Evolutionary conservation across 1,284 basidiomycete genomes (phyloP), one percentile per base, ranked within the genome.

Genomic region (Laetiporus sulphureus): DNA sequence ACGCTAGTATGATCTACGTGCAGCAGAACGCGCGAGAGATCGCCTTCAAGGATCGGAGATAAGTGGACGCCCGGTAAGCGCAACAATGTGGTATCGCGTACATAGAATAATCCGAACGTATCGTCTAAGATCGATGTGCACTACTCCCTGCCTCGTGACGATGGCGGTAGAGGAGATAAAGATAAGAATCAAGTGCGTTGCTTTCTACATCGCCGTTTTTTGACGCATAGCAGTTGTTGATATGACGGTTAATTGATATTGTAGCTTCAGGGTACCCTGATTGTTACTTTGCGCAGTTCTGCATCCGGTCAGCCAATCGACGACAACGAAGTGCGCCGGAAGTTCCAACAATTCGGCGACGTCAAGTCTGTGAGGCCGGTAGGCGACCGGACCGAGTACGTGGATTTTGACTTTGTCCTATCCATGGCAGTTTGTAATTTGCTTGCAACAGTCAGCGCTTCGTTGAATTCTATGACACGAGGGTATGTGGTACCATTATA

Each of bases 101-200:
- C 6, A 18, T 35, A 10, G 10, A 10, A 22, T 10, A 18, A 15
- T 16, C 10, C 31, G n/a, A n/a, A 32, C 18, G 31, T 32, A 6
- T 16, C 15, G 6, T 7, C 22, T 24, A 55, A 95, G 87, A 95
- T 98, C 61, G 95, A 99, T 68, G 94, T 99, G 0, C 95, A 99
- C 63, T 99, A 93, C 66, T 94, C 91, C 21, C 68, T 99, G 29
- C 95, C 95, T 3, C 83, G 90, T 47, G 91, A 89, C 53, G 92
- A 98, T 42, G 82, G 85, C 46, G 61, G 69, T 41, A 75, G 79
- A 53, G 78, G 82, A 22, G 81, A 77, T 40, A 88, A 91, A 42
- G 91, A 94, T 38, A 93, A 87, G 62, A 94, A 93, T 59, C 92
- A 92, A 65, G 89, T 86, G 53, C 49, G 70, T 55, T 10, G 6